These are phyloP conservation scores for Umbelopsis sp. DNA, from an alignment of 192 early-diverging fungal species.

Conservation along the genomic window DNA sequence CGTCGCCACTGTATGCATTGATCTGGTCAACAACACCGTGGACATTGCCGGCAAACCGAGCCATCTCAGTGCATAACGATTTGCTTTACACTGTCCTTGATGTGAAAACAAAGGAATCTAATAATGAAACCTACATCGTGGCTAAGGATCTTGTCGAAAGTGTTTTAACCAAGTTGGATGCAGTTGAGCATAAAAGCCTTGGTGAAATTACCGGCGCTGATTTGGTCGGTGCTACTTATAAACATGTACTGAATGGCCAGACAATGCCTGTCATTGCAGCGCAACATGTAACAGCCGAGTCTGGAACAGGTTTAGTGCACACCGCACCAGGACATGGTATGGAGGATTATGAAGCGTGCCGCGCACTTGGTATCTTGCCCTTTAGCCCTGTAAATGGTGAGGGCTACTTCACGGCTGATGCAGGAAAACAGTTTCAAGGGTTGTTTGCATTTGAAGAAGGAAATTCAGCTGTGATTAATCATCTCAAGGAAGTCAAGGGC, in stretches of 20 bases:
- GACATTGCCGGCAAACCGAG: conserved; percentile 79
- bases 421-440: conserved; percentile 61
- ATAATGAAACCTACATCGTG: conserved; percentile 39
- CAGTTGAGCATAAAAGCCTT: conserved; percentile 5
- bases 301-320: conserved; percentile 83
- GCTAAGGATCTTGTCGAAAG: conserved; percentile 49
- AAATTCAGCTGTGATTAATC: conserved; percentile 55
- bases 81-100: conserved; percentile 60
- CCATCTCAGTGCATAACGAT: conserved; percentile 68
- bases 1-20: conserved; percentile 44
- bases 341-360: conserved; percentile 77
- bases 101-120: conserved; percentile 17
- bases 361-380: conserved; percentile 54
- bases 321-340: conserved; percentile 82
- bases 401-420: conserved; percentile 72
- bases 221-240: conserved; percentile 59
- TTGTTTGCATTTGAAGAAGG: conserved; percentile 64
- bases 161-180: conserved; percentile 36
- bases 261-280: conserved; percentile 62
- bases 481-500: conserved; percentile 39
- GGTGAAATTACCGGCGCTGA: conserved; percentile 44
- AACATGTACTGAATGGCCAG: conserved; percentile 51
- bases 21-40: conserved; percentile 86
- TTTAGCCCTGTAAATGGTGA: conserved; percentile 75
- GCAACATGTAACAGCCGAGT: conserved; percentile 67